phyloP scores from a whole-genome alignment of 1,284 basidiomycete genomes.

The Retiboletus fuscus region DNA sequence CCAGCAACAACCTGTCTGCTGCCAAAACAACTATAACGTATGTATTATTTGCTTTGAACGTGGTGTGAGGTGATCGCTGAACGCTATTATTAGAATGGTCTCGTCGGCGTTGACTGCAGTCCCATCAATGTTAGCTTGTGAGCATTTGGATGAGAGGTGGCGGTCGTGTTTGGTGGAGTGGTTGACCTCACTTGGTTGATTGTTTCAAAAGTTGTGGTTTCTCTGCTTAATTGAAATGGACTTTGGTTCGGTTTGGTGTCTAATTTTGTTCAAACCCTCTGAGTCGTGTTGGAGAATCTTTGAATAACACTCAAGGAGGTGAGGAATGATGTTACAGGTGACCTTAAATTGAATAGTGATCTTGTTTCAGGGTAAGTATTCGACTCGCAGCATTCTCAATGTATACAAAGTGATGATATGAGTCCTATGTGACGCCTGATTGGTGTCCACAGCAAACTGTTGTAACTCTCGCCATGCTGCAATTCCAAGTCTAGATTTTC shows the following conservation, averaged over 20 bases:
- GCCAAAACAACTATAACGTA: constrained; percentile 16
- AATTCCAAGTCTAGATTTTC: too few species aligned
- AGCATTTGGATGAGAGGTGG: not conserved
- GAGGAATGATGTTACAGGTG: too few species aligned
- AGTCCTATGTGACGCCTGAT: too few species aligned
- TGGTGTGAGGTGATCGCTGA: not conserved
- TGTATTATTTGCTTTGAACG: not conserved
- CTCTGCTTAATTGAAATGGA: not conserved
- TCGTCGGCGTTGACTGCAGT: constrained; percentile 28
- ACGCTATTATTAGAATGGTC: constrained; percentile 22
- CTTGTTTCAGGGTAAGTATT: too few species aligned
- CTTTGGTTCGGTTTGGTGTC: not conserved
- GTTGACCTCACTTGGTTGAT: not conserved
- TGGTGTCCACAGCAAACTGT: too few species aligned
- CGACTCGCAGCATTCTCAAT: too few species aligned
- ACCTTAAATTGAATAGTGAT: too few species aligned
- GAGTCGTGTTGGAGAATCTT: too few species aligned
- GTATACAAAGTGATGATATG: too few species aligned
- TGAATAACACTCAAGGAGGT: too few species aligned
- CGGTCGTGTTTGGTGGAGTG: not conserved
- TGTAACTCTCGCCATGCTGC: too few species aligned
- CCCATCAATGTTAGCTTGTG: constrained; percentile 21
- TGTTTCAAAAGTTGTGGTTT: not conserved
- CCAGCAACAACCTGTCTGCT: constrained; percentile 28
- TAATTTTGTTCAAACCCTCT: too few species aligned